Percentiles rank a stretch among this genome's conserved stretches.
These are phyloP conservation scores for Penicillium sp. DNA, from an alignment of 2,329 filamentous ascomycete genomes.

Conservation along the genomic window DNA sequence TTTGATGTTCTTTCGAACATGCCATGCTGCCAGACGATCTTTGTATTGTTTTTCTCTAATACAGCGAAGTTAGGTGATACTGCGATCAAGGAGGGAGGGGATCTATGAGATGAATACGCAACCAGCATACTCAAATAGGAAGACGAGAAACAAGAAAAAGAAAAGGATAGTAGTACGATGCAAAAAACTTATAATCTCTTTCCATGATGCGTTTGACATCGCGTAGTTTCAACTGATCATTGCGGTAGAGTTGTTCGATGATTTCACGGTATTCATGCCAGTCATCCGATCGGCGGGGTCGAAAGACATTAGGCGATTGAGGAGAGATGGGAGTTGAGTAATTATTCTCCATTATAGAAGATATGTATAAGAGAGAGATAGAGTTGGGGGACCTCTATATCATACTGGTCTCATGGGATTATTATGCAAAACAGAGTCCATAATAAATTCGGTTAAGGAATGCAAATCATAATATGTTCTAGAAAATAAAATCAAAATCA, in stretches of 20 bases:
- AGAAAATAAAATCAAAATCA: neutral
- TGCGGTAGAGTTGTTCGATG: slow-evolving; percentile 39
- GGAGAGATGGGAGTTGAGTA: slow-evolving; percentile 13
- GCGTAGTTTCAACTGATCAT: slow-evolving; percentile 36
- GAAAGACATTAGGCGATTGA: slow-evolving; percentile 26
- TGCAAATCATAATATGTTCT: slow-evolving; percentile 8
- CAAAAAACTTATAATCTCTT: slow-evolving; percentile 37
- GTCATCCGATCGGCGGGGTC: slow-evolving; percentile 39
- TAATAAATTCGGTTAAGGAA: slow-evolving; percentile 3
- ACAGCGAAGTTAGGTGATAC: slow-evolving; percentile 18
- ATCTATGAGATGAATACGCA: slow-evolving; percentile 6
- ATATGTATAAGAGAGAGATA: neutral
- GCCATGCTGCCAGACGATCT: slow-evolving; percentile 40
- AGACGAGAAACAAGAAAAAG: slow-evolving; percentile 3
- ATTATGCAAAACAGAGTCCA: slow-evolving; percentile 1
- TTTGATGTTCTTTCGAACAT: slow-evolving; percentile 42
- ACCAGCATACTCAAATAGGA: neutral
- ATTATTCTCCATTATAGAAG: slow-evolving; percentile 15
- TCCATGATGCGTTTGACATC: slow-evolving; percentile 42
- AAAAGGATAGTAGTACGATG: slow-evolving; percentile 32
- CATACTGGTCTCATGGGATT: slow-evolving; percentile 4
- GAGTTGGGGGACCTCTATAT: neutral
- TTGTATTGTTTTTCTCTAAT: slow-evolving; percentile 43
- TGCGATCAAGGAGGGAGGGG: neutral
- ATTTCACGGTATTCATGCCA: slow-evolving; percentile 39